These are phyloP conservation scores for Fusarium sp. DNA, from an alignment of 2,329 filamentous ascomycete genomes.

Conservation along the genomic window DNA sequence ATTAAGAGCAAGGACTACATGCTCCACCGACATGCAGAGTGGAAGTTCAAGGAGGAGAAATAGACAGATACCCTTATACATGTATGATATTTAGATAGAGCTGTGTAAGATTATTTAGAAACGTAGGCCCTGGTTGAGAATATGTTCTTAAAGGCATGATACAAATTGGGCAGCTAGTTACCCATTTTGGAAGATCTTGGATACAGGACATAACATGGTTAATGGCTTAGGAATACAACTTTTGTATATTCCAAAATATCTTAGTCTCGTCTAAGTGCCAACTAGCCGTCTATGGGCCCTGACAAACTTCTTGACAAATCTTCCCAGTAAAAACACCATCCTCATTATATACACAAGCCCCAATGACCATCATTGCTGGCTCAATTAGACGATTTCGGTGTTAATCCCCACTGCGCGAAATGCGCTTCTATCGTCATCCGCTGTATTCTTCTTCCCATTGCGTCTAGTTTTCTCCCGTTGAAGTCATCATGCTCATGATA, in stretches of 20 bases:
- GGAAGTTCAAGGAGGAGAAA: constrained; percentile 63
- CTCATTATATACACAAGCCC: constrained; percentile 47
- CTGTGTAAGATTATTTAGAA: constrained; percentile 19
- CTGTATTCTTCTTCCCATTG: constrained; percentile 45
- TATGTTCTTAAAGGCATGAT: constrained; percentile 3
- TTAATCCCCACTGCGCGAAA: constrained; percentile 34
- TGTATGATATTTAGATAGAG: constrained; percentile 25
- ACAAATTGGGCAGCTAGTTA: not conserved
- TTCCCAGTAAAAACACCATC: constrained; percentile 34
- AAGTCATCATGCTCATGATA: constrained; percentile 45
- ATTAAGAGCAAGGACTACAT: constrained; percentile 70
- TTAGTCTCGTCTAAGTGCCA: constrained; percentile 39
- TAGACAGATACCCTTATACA: constrained; percentile 40
- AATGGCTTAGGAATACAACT: constrained; percentile 33
- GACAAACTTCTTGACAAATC: constrained; percentile 41
- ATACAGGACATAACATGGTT: not conserved
- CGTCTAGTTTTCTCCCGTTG: constrained; percentile 45
- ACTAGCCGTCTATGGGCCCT: constrained; percentile 40
- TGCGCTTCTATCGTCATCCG: constrained; percentile 48
- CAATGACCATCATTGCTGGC: constrained; percentile 32
- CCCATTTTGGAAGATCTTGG: not conserved
- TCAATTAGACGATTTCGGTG: constrained; percentile 47
- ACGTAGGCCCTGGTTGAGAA: not conserved
- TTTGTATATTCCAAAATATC: constrained; percentile 43
- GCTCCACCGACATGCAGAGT: constrained; percentile 65